A percentile compares a stretch with the other conserved stretches of the same genome.
phyloP scores from a whole-genome alignment of 2,329 filamentous ascomycete genomes.

The Pseudonectria buxi region DNA sequence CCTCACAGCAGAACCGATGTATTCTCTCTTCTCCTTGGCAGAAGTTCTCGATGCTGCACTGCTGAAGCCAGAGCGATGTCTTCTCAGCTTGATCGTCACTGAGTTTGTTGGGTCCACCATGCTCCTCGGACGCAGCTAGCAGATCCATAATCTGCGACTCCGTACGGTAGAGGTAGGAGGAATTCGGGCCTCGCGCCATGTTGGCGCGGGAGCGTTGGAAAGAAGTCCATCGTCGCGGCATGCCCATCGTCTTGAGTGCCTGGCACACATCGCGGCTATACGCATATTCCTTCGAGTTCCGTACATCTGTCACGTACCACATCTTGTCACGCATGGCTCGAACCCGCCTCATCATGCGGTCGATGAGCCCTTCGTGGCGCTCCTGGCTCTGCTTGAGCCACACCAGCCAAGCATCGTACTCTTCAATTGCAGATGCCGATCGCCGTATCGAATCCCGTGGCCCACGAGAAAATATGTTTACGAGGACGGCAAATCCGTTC shows the following conservation, averaged over 20 bases:
- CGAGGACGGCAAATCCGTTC: conserved; percentile 63
- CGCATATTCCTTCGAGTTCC: conserved; percentile 81
- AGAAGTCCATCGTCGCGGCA: conserved; percentile 49
- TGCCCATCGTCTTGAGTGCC: conserved; percentile 85
- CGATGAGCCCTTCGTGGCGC: conserved; percentile 65
- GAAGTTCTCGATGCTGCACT: conserved; percentile 81
- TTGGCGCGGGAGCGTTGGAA: conserved; percentile 44
- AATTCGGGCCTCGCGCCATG: conserved; percentile 39
- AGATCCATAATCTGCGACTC: conserved; percentile 84
- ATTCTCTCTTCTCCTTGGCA: conserved; percentile 93
- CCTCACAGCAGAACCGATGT: conserved; percentile 85
- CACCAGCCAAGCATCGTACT: conserved; percentile 75
- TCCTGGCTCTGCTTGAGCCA: conserved; percentile 80
- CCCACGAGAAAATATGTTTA: conserved; percentile 68
- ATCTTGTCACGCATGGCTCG: conserved; percentile 85
- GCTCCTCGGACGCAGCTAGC: conserved; percentile 72
- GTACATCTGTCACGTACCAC: conserved; percentile 96
- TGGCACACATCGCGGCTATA: conserved; percentile 79
- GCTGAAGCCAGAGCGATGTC: conserved; percentile 74
- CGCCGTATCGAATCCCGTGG: conserved; percentile 63
- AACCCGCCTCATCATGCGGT: conserved; percentile 66
- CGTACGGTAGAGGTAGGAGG: conserved; percentile 68
- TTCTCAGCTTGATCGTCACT: conserved; percentile 92
- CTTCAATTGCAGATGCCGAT: conserved; percentile 66
- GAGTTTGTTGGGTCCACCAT: conserved; percentile 89